Conservation (phyloP, 2,329 filamentous ascomycete genomes). For the Ophiostoma tasmaniense region DNA sequence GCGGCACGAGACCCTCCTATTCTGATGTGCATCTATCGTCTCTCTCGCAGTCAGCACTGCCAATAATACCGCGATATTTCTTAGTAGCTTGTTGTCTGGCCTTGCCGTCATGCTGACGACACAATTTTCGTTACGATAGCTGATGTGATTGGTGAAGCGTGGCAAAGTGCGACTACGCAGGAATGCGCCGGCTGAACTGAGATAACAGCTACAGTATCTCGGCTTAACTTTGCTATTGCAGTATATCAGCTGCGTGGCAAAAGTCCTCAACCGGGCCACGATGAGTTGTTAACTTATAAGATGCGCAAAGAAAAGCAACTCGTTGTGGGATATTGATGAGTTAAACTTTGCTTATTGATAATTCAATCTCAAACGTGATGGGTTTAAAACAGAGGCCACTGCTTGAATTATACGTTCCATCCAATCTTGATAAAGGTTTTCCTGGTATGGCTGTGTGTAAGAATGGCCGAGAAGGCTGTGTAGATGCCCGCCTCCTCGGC, state of each 20-base stretch:
- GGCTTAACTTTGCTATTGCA: background rate
- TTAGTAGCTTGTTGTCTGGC: background rate
- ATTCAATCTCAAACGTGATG: too few species aligned
- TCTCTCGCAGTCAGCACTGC: background rate
- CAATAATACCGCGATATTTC: background rate
- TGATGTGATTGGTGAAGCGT: background rate
- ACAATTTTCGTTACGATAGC: background rate
- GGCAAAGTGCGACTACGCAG: background rate
- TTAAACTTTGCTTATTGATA: too few species aligned
- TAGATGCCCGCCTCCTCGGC: too few species aligned
- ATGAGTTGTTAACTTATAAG: too few species aligned
- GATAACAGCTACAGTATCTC: background rate
- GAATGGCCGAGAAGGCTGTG: too few species aligned
- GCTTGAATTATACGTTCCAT: background rate
- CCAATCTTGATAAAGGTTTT: background rate
- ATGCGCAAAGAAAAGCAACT: too few species aligned
- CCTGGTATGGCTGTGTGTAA: too few species aligned
- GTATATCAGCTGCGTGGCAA: too few species aligned
- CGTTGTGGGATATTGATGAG: too few species aligned
- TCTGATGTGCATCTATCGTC: background rate
- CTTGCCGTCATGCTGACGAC: background rate
- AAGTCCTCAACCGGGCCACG: background rate
- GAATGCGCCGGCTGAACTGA: background rate
- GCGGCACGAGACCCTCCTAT: slow-evolving; percentile 1
- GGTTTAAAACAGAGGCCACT: too few species aligned